Evolutionary conservation across 441 rosid genomes (phyloP), one percentile per base, ranked within the genome.

Genomic region (Daphne laureola): DNA sequence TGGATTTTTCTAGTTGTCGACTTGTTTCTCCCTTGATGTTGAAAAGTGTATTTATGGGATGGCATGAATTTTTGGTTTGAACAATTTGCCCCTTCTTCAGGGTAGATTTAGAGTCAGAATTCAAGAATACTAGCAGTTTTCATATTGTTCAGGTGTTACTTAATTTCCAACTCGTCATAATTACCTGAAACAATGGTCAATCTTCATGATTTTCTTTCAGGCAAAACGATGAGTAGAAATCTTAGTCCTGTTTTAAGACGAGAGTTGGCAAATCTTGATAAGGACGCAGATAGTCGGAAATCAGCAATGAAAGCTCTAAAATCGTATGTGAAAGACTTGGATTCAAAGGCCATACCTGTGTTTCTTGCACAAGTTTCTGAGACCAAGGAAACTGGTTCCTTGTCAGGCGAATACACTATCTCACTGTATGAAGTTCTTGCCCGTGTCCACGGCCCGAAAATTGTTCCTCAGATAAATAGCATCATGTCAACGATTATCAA

Each of bases 371-470:
- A 87, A 66, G 94, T 90, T 55, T 87, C 90, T 31, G 96, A 87
- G 70, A 87, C 94, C 35, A 90, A 87, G 69, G 96, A 85, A 73
- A 81, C 83, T 0, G 86, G 93, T 31, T 74, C 86, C 13, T 55
- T 87, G 16, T 82, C 95, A 0, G 92, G 92, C 14, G 96, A 87
- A 63, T 87, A 87, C 84, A 87, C 98, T 1, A 85, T 90, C 54
- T 90, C 96, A 0, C 92, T 87, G 14, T 90, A 80, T 49, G 98
- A 87, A 68, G 90, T 81, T 71, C 96, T 91, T 61, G 91, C 96
- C 1, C 96, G 93, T 60, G 82, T 84, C 58, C 98, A 88, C 31
- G 98, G 98, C 36, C 78, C 73, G 17, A 86, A 88, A 56, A 72
- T 88, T 26, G 90, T 86, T 69, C 84, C 89, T 26, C 95, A 82